Evolutionary conservation across 2,329 filamentous ascomycete species (phyloP), one percentile per base, ranked within the genome.

Genomic region (Hirsutella thompsonii): DNA sequence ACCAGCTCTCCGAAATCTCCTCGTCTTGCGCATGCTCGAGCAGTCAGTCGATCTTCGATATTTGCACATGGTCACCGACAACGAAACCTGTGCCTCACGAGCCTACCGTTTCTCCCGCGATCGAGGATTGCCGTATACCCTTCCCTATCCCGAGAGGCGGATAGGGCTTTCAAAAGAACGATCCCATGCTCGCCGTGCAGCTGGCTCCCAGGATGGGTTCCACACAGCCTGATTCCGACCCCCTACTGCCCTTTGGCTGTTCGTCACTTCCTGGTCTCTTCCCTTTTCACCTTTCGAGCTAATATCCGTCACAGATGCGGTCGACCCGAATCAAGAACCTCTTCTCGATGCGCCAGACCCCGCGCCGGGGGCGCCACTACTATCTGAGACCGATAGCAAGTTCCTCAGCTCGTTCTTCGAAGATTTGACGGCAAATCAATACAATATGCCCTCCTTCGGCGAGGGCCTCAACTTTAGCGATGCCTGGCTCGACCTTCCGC

Each of bases 201-300:
- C 67, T 54, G 44, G 51, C 60, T 67, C 67, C 66, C 57, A 73
- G 63, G 57, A 79, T 78, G 74, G 71, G 65, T 69, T 72, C 72
- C 62, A 68, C 65, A 62, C 70, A 70, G 62, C 67, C 69, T 57
- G 55, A 58, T 44, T 54, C 70, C 52, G 67, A 75, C 52, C 62
- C 68, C 42, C 67, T 72, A 48, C 63, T 74, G 55, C 74, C 76
- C 30, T 83, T 83, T 69, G 80, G 79, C 54, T 83, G 79, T 83
- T 69, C 51, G 79, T 72, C 39, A 4, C 14, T 16, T 37, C 16
- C 35, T 38, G 28, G 35, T 42, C 47, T 23, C 43, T 50, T 33
- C 43, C 38, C 18, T 29, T 16, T 28, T 36, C 30, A 4, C 21
- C 32, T 26, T 11, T 36, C 52, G n/a, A n/a, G 4, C 23, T 40